Evolutionary conservation across 2,329 filamentous ascomycete genomes (phyloP).

Genomic region (Oidium heveae): DNA sequence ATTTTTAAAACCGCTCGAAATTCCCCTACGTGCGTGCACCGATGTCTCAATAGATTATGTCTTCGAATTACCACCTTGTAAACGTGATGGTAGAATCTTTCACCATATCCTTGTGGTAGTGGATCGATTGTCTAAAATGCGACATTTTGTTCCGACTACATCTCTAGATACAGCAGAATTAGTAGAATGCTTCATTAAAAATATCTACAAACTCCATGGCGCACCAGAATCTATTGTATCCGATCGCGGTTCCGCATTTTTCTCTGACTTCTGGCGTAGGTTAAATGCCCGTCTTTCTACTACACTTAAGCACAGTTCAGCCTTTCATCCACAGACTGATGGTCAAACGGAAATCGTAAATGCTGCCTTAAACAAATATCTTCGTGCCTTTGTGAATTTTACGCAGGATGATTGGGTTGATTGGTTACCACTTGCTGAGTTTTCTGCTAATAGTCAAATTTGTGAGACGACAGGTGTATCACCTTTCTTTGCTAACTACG

Average conservation of each 20-base stretch:
- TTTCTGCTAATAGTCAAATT: constrained; percentile 3
- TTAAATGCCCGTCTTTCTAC: background rate
- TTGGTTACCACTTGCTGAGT: constrained; percentile 4
- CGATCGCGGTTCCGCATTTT: too few species aligned
- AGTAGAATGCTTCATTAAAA: too few species aligned
- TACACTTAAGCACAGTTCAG: background rate
- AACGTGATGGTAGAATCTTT: background rate
- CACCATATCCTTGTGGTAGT: background rate
- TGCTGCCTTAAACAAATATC: background rate
- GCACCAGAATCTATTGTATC: too few species aligned
- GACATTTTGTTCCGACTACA: too few species aligned
- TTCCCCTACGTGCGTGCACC: background rate
- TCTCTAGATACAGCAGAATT: too few species aligned
- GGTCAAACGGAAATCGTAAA: too few species aligned
- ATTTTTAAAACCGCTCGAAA: constrained; percentile 1
- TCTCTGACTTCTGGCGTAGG: too few species aligned
- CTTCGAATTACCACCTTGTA: background rate
- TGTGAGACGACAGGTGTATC: background rate
- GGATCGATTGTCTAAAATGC: too few species aligned
- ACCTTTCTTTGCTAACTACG: background rate
- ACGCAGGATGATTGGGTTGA: too few species aligned
- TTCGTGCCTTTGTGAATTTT: constrained; percentile 1
- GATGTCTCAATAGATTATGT: constrained; percentile 2
- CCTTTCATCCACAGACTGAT: background rate
- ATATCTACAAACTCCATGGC: too few species aligned